Evolutionary conservation across 371 early-diverging fungal genomes (phyloP).

Genomic region (Rhizoclosmatium hyalinum): DNA sequence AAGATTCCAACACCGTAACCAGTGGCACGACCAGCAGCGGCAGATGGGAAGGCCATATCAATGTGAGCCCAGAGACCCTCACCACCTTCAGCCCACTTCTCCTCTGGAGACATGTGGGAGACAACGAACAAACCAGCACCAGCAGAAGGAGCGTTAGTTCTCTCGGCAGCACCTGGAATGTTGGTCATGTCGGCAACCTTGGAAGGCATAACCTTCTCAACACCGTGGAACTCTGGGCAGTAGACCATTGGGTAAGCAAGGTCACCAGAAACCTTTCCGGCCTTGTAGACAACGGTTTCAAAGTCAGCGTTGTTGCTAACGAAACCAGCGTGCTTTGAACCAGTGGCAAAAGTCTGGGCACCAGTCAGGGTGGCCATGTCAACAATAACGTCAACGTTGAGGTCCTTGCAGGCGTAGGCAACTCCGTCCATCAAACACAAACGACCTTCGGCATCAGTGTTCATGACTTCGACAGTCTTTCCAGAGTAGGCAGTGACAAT

Average conservation of each 20-base stretch:
- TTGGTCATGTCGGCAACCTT: conserved; percentile 57
- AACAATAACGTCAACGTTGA: conserved; percentile 48
- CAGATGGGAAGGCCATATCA: conserved; percentile 36
- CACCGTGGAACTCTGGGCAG: conserved; percentile 39
- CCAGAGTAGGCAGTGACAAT: conserved; percentile 51
- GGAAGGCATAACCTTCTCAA: conserved; percentile 23
- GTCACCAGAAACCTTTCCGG: conserved; percentile 53
- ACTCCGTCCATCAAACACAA: conserved; percentile 51
- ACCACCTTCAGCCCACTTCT: conserved; percentile 35
- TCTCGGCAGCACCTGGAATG: conserved; percentile 37
- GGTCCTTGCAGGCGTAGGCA: conserved; percentile 50
- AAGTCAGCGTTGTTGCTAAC: conserved; percentile 41
- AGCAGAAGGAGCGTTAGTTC: conserved; percentile 49
- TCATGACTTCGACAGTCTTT: conserved; percentile 62
- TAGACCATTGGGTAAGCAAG: conserved; percentile 50
- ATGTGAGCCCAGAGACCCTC: conserved; percentile 50
- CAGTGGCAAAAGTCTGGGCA: conserved; percentile 56
- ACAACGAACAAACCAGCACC: conserved; percentile 58
- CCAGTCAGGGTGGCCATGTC: conserved; percentile 63
- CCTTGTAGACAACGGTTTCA: conserved; percentile 42
- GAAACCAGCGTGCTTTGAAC: conserved; percentile 51
- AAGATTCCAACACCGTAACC: conserved; percentile 36
- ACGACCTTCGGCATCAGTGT: conserved; percentile 60
- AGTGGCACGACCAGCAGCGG: conserved; percentile 20
- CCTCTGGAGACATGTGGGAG: conserved; percentile 47